Evolutionary conservation across 1,284 basidiomycete genomes (phyloP), one percentile per base, ranked within the genome.

Genomic region (Moesziomyces parantarcticus): DNA sequence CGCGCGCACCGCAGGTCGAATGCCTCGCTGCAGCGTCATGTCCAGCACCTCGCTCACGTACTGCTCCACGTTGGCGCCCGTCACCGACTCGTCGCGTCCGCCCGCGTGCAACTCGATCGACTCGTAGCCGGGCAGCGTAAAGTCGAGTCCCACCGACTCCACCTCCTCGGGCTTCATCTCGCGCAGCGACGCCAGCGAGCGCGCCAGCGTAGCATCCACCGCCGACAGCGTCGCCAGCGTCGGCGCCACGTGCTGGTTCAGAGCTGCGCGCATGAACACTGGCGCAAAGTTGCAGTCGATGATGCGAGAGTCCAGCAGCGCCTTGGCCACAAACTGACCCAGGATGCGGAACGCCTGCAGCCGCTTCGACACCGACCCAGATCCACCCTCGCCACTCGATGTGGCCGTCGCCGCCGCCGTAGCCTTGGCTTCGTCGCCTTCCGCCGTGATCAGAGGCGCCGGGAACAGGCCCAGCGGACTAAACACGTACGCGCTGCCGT

Each of bases 241-340:
- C 76, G 92, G 86, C 10, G 93, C 91, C 20, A 98, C 88, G 26
- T 92, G 89, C 79, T 93, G 91, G 47, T 92, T 92, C 11, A 98
- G 88, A 3, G 95, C 88, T 42, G 92, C 88, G 81, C 92, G 93
- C 76, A 97, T 87, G 87, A 98, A 97, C 22, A 95, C 86, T 81
- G 92, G 92, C 86, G 94, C 97, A 84, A 99, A 90, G 48, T 92
- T 91, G 77, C 98, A 87, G 84, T 99, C 97, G 84, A 99, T 95
- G 83, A 99, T 98, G 43, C 97, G 89, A 23, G 94, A 97, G 85
- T 99, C 97, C 48, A 99, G 87, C 87, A 99, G 90, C 2, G 95
- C 94, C 86, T 98, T 97, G 36, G 95, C 97, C n/a, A 97, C 90
- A 83, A 99, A 97, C 83, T 97, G 92, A 6, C 97, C 97, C 43